Evolutionary conservation across 129 eudicot genomes (phyloP).

Genomic region (Escallonia herrerae): DNA sequence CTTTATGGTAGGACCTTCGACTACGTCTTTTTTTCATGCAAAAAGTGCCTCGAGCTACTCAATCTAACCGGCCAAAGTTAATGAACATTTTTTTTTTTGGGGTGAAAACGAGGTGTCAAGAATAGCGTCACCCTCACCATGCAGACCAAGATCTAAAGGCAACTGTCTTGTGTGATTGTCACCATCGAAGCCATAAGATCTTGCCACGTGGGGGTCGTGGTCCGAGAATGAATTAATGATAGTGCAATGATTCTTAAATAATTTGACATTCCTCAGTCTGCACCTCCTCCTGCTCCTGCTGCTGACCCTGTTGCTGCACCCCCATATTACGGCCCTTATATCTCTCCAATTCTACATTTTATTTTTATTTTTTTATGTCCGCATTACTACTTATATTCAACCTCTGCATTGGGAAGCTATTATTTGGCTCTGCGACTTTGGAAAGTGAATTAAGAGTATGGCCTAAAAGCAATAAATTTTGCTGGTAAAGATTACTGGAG

Average conservation of each 20-base stretch:
- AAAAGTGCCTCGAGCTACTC: slow-evolving; percentile 10
- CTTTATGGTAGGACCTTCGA: background rate
- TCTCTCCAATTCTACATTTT: background rate
- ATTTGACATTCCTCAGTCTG: slow-evolving; percentile 41
- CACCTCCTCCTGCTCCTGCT: too few relatives aligned
- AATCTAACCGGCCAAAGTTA: slow-evolving; percentile 6
- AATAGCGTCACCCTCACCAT: background rate
- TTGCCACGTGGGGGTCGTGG: slow-evolving; percentile 28
- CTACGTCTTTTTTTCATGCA: slow-evolving; percentile 3
- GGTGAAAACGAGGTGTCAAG: slow-evolving; percentile 10
- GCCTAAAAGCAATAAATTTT: too few relatives aligned
- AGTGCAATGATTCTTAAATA: slow-evolving; percentile 49
- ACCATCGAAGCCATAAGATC: slow-evolving; percentile 9
- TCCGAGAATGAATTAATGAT: slow-evolving; percentile 37
- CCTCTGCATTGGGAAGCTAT: too few relatives aligned
- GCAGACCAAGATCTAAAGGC: slow-evolving; percentile 29
- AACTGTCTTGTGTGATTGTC: slow-evolving; percentile 2
- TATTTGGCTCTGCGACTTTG: too few relatives aligned
- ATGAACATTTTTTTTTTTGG: background rate
- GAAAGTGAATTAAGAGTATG: too few relatives aligned
- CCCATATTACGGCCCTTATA: background rate
- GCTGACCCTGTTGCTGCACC: background rate
- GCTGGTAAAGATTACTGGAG: too few relatives aligned
- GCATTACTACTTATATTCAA: background rate
- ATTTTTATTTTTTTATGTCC: too few relatives aligned